Base-by-base conservation (phyloP, 2,329 filamentous ascomycete species). In the Curvularia sp. region DNA sequence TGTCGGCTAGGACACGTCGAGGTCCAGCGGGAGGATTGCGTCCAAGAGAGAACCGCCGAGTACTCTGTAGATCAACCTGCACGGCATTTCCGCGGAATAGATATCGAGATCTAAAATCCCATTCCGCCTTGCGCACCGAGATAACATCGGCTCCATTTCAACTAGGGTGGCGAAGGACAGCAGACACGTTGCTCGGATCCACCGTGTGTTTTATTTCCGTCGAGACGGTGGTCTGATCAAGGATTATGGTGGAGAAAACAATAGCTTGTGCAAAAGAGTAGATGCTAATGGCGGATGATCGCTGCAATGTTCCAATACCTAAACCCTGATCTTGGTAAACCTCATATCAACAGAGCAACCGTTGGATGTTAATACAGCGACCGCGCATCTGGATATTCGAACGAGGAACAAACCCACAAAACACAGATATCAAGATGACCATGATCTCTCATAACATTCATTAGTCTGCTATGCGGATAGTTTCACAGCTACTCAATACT, bases 401-500 rank as follows among this genome's bases (percentile, higher is more conserved):
- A 28, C 24, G 8, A 31, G 44, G 15, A 47, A 20, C 28, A 47
- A 18, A 24, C 18, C 28, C n/a, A 20, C 43, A 44, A 44, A n/a
- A 10, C 4, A 10, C 26, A 13, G 5, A 47, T 18, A 4, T n/a
- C 44, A 48, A 15, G n/a, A 31, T 6, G 7, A 15, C 18, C 9
- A 35, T 48, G 1, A 20, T 47, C 28, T 24, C 30, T 33, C 22
- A 28, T 26, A 22, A 18, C 8, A 12, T 8, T 28, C 20, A 18
- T 47, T 31, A 12, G 26, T 20, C 5, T 47, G 8, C n/a, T 31
- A 47, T 49, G n/a, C 47, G 4, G 22, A 46, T 24, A 22, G 22
- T 26, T 39, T 15, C 12, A 48, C 13, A 35, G 28, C 33, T 38
- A 10, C 35, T 52, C 24, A 99, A 80, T 99, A 99, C 82, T 99